Evolutionary conservation across 345 rosid species (phyloP), one percentile per base, ranked within the genome.

Genomic region (Lepidium didymum): DNA sequence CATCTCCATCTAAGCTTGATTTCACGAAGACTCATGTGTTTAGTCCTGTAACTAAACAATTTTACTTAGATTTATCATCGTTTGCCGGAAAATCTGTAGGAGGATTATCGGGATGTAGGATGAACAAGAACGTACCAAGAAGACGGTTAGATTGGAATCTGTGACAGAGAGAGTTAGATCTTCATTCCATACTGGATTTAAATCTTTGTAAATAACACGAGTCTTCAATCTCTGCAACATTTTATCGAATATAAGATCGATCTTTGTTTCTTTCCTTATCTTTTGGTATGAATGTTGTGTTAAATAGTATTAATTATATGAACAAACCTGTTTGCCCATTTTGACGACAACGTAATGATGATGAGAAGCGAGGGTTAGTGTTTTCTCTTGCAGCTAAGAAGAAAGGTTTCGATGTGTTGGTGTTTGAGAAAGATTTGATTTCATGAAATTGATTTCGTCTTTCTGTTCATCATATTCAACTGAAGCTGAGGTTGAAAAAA

Each of bases 151-250:
- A 62, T 49, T 70, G 45, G 94, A 77, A 80, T 93, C 95, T 11
- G 83, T 76, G 40, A 95, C 74, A 29, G 96, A 85, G 46, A 95
- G 90, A 35, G 99, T 94, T 31, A 94, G 72, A 75, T 91, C 95
- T 69, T 94, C 99, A 54, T 95, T 85, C 99, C 97, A 91, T 64
- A 79, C 84, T 11, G 97, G 99, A 73, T 95, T 94, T 6, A 91
- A 84, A 62, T 86, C 86, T 77, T 80, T 91, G 65, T 79, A 83
- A 23, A 95, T 81, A 3, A 89, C 93, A 33, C 96, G 90, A 63
- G 96, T 95, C 87, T 86, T 94, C 68, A 95, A 43, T 76, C 77
- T 91, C 97, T 89, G 84, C 83, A 77, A 59, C 5, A 37, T 7
- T 6, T 14, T 5, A 29, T 29, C 7, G 1, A 5, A 29, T n/a